Conservation (phyloP, 108 stramenopile genomes). For the Cyclotella atomus region DNA sequence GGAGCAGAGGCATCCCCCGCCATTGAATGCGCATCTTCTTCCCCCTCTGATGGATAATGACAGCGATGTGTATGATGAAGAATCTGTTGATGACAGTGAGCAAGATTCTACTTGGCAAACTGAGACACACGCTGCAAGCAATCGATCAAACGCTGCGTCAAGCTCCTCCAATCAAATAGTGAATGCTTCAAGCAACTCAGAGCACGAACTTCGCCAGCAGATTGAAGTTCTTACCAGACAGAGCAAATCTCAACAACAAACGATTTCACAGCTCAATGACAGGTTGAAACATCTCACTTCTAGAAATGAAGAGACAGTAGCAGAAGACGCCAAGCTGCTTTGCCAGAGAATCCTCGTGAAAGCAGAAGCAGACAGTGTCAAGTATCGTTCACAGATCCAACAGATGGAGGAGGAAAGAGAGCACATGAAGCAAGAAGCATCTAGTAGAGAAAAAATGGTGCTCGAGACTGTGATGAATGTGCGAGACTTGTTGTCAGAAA, state of each 20-base stretch:
- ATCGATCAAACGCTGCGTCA: background rate
- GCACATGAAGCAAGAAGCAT: constrained; percentile 10
- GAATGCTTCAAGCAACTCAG: background rate
- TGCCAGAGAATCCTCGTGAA: constrained; percentile 48
- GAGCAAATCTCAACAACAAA: constrained; percentile 27
- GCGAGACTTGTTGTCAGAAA: constrained; percentile 12
- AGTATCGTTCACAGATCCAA: constrained; percentile 35
- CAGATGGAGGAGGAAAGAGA: constrained; percentile 31
- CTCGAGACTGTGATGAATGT: constrained; percentile 7
- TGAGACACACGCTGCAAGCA: background rate
- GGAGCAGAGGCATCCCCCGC: constrained; percentile 12
- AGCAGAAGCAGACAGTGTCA: constrained; percentile 44
- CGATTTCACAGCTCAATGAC: constrained; percentile 21
- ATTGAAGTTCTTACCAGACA: constrained; percentile 5
- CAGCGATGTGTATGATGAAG: background rate
- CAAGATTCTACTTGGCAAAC: background rate
- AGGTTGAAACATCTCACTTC: constrained; percentile 13
- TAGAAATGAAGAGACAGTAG: background rate
- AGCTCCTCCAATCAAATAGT: background rate
- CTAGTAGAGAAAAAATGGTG: constrained; percentile 17
- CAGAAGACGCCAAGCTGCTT: constrained; percentile 30
- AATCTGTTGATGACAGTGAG: background rate
- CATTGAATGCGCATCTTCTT: background rate
- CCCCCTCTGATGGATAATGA: constrained; percentile 1
- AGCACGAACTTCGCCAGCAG: background rate